Evolutionary conservation across 768 basidiomycete species (phyloP), one percentile per base, ranked within the genome.

Genomic region (Trametes cingulata): DNA sequence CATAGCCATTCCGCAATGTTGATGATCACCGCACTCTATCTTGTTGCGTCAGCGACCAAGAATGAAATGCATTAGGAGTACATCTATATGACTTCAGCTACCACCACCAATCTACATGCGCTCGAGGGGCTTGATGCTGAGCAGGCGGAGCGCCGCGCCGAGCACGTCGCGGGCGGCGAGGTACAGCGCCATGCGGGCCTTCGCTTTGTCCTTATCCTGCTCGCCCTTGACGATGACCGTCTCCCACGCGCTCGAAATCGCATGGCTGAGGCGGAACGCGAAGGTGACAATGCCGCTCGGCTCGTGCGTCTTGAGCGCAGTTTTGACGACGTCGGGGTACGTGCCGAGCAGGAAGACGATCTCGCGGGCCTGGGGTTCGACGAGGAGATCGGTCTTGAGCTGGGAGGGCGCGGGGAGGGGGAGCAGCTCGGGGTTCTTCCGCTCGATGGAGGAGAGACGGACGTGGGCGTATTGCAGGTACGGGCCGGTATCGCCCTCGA

Each of bases 401-500:
- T 86, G 73, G n/a, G 84, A 77, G 9, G 84, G 83, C 0, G 82
- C 73, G 0, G 91, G 90, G 10, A 93, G 85, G 19, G 93, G 88
- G 40, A 91, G 76, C 29, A 95, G 86, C 58, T 91, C 83, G 1
- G 93, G 92, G 75, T 95, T 95, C 75, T 96, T 95, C 57, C 95
- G 91, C 65, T 85, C 86, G 70, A 98, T 88, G 1, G 95, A 97
- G 7, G 89, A 83, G 29, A 98, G 80, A 19, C 95, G 91, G 66
- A 95, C 95, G 76, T 97, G 95, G 0, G 94, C 93, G 73, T 98
- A 98, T 78, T 98, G 95, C 25, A 98, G 85, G 77, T 97, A 98
- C 0, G 94, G 93, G 0, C 93, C 93, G 0, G 93, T 95, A 75
- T 98, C 95, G 43, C 95, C 95, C 73, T 97, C 93, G 73, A 96